phyloP scores from a whole-genome alignment of 2,329 filamentous ascomycete genomes.

The Helicocarpus griseus region DNA sequence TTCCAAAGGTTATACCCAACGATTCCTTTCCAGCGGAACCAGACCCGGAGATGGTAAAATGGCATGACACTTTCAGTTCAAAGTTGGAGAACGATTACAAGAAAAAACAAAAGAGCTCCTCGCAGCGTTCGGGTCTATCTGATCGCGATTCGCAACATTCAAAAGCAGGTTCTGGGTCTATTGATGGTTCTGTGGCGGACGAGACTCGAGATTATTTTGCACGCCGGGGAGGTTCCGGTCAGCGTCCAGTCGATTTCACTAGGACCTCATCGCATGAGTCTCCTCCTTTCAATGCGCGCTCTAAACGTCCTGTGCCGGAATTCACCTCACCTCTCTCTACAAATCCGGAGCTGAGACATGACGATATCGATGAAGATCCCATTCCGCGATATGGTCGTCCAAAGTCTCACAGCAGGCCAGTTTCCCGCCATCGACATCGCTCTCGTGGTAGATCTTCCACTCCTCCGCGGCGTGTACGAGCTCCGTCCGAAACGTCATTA shows the following conservation, averaged over 20 bases:
- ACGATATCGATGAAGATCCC: not conserved
- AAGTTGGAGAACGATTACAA: slow-evolving; percentile 55
- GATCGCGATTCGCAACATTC: slow-evolving; percentile 20
- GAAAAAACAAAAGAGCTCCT: slow-evolving; percentile 24
- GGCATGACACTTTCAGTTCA: slow-evolving; percentile 71
- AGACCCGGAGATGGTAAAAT: slow-evolving; percentile 71
- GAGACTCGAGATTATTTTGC: slow-evolving; percentile 2
- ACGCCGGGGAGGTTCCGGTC: not conserved
- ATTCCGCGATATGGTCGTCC: not conserved
- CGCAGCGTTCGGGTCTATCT: slow-evolving; percentile 23
- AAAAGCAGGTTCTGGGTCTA: slow-evolving; percentile 20
- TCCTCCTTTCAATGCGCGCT: slow-evolving; percentile 9
- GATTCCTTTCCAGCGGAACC: slow-evolving; percentile 61
- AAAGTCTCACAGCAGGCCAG: not conserved
- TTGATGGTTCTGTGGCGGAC: not conserved
- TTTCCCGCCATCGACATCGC: not conserved
- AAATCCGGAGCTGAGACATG: slow-evolving; percentile 14
- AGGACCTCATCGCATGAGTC: slow-evolving; percentile 13
- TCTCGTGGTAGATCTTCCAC: not conserved
- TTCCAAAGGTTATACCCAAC: slow-evolving; percentile 55
- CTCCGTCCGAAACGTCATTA: not conserved
- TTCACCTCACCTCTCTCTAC: slow-evolving; percentile 14
- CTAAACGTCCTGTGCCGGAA: not conserved
- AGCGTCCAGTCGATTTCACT: not conserved
- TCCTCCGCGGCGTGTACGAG: not conserved